Evolutionary conservation across 306 rosid genomes (phyloP).

Genomic region (Dryas alaskensis): DNA sequence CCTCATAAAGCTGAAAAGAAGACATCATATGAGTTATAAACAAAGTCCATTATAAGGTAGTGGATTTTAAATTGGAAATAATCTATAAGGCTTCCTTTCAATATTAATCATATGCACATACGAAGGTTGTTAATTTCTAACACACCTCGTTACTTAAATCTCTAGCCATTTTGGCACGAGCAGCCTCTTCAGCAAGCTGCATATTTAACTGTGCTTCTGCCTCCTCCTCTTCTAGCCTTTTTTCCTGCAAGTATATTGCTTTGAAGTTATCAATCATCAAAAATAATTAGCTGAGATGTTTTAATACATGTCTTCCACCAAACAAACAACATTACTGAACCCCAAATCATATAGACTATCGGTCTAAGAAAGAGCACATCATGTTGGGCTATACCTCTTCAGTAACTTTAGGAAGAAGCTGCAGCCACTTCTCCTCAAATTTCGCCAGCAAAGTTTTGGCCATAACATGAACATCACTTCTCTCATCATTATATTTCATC

Average conservation of each 20-base stretch:
- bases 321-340: slow-evolving; percentile 19
- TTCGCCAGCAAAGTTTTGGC: slow-evolving; percentile 82
- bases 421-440: slow-evolving; percentile 93
- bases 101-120: slow-evolving; percentile 12
- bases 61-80: background rate
- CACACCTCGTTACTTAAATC: slow-evolving; percentile 74
- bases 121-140: slow-evolving; percentile 18
- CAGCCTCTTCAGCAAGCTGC: slow-evolving; percentile 85
- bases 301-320: background rate
- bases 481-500: slow-evolving; percentile 83
- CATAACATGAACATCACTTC: slow-evolving; percentile 85
- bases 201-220: slow-evolving; percentile 64
- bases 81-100: background rate
- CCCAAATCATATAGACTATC: slow-evolving; percentile 13
- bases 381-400: slow-evolving; percentile 59
- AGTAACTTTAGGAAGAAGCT: slow-evolving; percentile 75
- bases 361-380: slow-evolving; percentile 9
- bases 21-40: slow-evolving; percentile 19
- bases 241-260: slow-evolving; percentile 56
- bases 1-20: slow-evolving; percentile 66
- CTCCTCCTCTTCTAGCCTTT: slow-evolving; percentile 74
- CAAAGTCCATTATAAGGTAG: slow-evolving; percentile 4
- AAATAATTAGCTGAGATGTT: slow-evolving; percentile 11
- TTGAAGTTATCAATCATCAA: slow-evolving; percentile 18
- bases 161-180: slow-evolving; percentile 74